Evolutionary conservation across 257 asterid genomes (phyloP).

Genomic region (Scutellaria baicalensis): DNA sequence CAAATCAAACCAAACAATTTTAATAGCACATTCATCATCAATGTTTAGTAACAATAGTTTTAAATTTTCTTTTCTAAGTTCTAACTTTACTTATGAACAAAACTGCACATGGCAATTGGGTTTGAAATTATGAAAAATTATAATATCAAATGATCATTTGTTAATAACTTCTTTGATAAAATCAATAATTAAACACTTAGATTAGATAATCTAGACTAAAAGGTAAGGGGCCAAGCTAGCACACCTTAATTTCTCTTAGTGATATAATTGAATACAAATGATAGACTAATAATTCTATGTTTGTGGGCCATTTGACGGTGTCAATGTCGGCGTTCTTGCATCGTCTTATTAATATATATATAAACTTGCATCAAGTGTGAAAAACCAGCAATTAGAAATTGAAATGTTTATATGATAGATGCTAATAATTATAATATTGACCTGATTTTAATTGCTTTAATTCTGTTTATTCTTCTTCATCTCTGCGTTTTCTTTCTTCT

Average conservation of each 20-base stretch:
- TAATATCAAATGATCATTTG: too few relatives aligned
- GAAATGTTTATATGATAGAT: background rate
- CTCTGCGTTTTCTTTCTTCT: background rate
- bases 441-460: background rate
- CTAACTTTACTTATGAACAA: too few relatives aligned
- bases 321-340: conserved; percentile 22
- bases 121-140: too few relatives aligned
- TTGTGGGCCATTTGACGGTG: conserved; percentile 26
- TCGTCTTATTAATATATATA: background rate
- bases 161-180: background rate
- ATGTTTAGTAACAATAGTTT: too few relatives aligned
- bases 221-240: conserved; percentile 5
- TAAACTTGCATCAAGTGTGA: background rate
- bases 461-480: background rate
- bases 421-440: background rate
- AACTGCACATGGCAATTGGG: too few relatives aligned
- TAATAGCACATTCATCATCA: too few relatives aligned
- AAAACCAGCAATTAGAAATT: too few relatives aligned
- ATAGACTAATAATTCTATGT: background rate
- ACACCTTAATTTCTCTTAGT: background rate
- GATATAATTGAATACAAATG: background rate
- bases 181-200: background rate
- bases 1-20: too few relatives aligned
- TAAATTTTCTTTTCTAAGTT: too few relatives aligned
- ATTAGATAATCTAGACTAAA: background rate